Percentiles rank a stretch among this genome's conserved stretches.
phyloP scores from a whole-genome alignment of 805 yeast genomes.

The Suhomyces xylopsoci region DNA sequence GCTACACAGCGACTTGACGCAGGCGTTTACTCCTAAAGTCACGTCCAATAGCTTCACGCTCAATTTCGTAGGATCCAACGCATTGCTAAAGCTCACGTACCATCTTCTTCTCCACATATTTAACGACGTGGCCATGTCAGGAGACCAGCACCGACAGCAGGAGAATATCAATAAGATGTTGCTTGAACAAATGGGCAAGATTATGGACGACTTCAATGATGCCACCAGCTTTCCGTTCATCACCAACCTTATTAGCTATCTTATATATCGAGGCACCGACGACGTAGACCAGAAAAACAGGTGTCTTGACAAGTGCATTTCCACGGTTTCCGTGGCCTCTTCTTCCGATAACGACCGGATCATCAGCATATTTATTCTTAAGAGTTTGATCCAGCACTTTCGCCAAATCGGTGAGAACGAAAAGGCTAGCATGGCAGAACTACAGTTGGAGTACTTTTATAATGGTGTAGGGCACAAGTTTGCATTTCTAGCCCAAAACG shows the following conservation, averaged over 20 bases:
- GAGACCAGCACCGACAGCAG: neutral
- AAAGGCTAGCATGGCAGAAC: slow-evolving; percentile 17
- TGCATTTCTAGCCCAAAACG: slow-evolving; percentile 7
- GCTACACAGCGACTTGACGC: slow-evolving; percentile 14
- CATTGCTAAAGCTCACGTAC: slow-evolving; percentile 14
- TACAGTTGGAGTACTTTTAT: slow-evolving; percentile 14
- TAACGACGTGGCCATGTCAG: slow-evolving; percentile 1
- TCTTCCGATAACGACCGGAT: slow-evolving; percentile 18
- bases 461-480: slow-evolving; percentile 9
- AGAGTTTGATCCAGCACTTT: slow-evolving; percentile 11
- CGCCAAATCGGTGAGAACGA: slow-evolving; percentile 18
- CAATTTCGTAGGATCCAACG: slow-evolving; percentile 15
- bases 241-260: slow-evolving; percentile 14
- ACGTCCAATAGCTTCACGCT: slow-evolving; percentile 16
- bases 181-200: slow-evolving; percentile 2
- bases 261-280: slow-evolving; percentile 13
- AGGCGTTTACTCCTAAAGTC: slow-evolving; percentile 11
- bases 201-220: slow-evolving; percentile 1
- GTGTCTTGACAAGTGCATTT: slow-evolving; percentile 14
- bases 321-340: slow-evolving; percentile 10
- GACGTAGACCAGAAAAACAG: slow-evolving; percentile 14
- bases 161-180: slow-evolving; percentile 1
- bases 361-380: slow-evolving; percentile 18
- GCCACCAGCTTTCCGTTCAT: slow-evolving; percentile 14
- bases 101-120: slow-evolving; percentile 11